A percentile compares a stretch with the other conserved stretches of the same genome.
Evolutionary conservation across 768 basidiomycete genomes (phyloP).

Genomic region (Boletus vermiculosoides): DNA sequence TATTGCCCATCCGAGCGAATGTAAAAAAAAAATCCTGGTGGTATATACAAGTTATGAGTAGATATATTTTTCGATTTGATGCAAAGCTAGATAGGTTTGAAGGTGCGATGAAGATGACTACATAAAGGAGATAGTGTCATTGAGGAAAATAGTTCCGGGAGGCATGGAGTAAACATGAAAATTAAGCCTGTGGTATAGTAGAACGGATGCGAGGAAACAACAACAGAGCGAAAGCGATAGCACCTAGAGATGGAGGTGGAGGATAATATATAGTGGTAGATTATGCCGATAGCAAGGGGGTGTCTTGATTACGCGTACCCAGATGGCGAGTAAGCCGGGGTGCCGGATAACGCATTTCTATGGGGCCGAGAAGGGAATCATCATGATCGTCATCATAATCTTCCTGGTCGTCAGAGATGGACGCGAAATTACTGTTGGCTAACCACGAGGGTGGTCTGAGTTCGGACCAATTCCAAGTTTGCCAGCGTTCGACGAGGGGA

Average conservation of each 20-base stretch:
- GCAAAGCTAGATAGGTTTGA: constrained; percentile 17
- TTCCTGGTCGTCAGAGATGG: constrained; percentile 21
- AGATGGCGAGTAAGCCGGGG: constrained; percentile 13
- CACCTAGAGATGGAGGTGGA: constrained; percentile 9
- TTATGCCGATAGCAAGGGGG: constrained; percentile 18
- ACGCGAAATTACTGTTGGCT: constrained; percentile 1
- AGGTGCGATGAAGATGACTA: constrained; percentile 21
- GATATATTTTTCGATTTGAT: constrained; percentile 21
- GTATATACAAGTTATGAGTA: constrained; percentile 31
- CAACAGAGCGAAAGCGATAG: constrained; percentile 19
- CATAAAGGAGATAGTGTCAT: constrained; percentile 24
- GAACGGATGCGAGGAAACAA: constrained; percentile 17
- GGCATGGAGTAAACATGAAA: constrained; percentile 9
- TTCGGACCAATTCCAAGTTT: constrained; percentile 36
- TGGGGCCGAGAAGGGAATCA: constrained; percentile 12
- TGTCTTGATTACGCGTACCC: constrained; percentile 14
- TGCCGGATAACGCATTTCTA: constrained; percentile 14
- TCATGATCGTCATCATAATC: constrained; percentile 28
- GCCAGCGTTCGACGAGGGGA: constrained; percentile 31
- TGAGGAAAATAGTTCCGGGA: constrained; percentile 19
- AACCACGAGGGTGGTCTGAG: constrained; percentile 30
- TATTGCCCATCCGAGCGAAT: constrained; percentile 28
- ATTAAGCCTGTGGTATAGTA: constrained; percentile 30
- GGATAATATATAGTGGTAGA: constrained; percentile 7
- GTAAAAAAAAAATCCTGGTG: constrained; percentile 14